These are phyloP conservation scores for Vanrija sp. DNA, from an alignment of 1,284 basidiomycete species.

Conservation along the genomic window DNA sequence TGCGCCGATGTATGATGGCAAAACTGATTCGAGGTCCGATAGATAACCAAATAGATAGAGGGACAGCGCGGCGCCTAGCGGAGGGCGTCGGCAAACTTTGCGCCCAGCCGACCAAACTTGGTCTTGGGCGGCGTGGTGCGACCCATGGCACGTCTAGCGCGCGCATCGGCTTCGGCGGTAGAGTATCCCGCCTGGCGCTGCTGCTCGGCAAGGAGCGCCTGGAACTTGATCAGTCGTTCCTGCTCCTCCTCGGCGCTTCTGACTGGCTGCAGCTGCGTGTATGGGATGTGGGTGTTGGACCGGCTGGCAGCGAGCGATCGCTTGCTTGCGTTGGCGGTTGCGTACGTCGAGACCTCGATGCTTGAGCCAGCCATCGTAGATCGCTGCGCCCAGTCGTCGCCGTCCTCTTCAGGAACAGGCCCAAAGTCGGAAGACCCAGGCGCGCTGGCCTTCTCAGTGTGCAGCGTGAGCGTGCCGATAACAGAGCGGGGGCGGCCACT, in stretches of 20 bases:
- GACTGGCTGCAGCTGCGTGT: neutral
- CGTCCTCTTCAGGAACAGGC: no score
- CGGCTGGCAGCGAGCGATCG: no score
- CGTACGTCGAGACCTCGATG: neutral
- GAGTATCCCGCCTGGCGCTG: constrained; percentile 26
- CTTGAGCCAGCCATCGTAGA: neutral
- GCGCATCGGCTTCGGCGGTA: constrained; percentile 25
- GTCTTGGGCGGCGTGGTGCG: constrained; percentile 13
- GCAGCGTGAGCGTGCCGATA: no score
- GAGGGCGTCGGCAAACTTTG: constrained; percentile 29
- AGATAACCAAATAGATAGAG: constrained; percentile 1
- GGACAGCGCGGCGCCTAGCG: constrained; percentile 1
- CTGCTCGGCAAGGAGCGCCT: constrained; percentile 37
- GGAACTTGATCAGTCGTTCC: constrained; percentile 35
- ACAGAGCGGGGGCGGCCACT: no score
- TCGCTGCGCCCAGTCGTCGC: no score
- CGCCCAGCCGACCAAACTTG: constrained; percentile 30
- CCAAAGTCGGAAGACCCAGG: no score
- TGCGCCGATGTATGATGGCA: neutral
- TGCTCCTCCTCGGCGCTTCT: constrained; percentile 16
- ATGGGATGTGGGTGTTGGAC: no score
- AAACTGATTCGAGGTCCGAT: neutral
- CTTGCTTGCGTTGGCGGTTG: neutral
- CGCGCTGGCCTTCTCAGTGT: no score
- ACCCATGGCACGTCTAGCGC: constrained; percentile 11